Percentiles rank a stretch among this genome's conserved stretches.
Evolutionary conservation across 306 rosid genomes (phyloP).

Genomic region (Aeschynomene evenia): DNA sequence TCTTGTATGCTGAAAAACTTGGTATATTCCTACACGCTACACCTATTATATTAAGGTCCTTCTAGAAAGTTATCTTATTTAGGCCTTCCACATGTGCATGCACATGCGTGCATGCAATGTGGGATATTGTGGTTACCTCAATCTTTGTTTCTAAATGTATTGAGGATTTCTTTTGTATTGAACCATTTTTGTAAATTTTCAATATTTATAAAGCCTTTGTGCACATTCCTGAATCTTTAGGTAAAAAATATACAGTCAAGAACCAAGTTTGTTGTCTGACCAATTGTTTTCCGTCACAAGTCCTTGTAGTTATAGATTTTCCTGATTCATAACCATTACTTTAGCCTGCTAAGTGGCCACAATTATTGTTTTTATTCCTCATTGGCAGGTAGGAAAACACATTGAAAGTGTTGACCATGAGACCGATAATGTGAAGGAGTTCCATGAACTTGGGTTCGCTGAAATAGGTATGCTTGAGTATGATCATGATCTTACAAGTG

Average conservation of each 20-base stretch:
- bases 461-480: constrained; percentile 49
- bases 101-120: constrained; percentile 15
- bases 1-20: constrained; percentile 24
- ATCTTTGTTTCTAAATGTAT: constrained; percentile 20
- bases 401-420: constrained; percentile 27
- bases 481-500: constrained; percentile 39
- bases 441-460: constrained; percentile 48
- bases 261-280: constrained; percentile 10
- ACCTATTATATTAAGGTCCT: constrained; percentile 19
- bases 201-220: constrained; percentile 21
- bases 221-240: not conserved
- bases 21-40: constrained; percentile 5
- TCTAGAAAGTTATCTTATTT: constrained; percentile 23
- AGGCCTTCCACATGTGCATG: constrained; percentile 8
- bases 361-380: constrained; percentile 20
- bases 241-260: not conserved
- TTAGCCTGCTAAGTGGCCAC: constrained; percentile 6
- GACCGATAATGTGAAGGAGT: constrained; percentile 32
- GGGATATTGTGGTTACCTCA: constrained; percentile 6
- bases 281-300: constrained; percentile 1
- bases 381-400: constrained; percentile 44
- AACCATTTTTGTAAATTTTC: constrained; percentile 29
- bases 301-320: not conserved
- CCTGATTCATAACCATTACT: not conserved
- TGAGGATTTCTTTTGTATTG: constrained; percentile 28